Percentiles rank a stretch among this genome's conserved stretches.
Evolutionary conservation across 1,139 yeast species (phyloP).

Genomic region (Suhomyces panamericanus): DNA sequence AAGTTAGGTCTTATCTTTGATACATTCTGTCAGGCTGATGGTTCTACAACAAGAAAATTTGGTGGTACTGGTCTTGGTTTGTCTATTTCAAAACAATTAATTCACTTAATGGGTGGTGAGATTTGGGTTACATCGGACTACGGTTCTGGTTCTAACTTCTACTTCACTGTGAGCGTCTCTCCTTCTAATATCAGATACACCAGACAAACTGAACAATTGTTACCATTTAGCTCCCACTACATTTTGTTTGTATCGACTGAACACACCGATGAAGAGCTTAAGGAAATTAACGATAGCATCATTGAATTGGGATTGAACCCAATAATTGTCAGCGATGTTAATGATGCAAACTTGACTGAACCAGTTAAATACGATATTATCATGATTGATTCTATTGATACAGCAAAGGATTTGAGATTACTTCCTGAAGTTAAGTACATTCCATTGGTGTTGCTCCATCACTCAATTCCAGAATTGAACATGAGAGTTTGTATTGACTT

Average conservation of each 20-base stretch:
- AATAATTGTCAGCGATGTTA: constrained; percentile 50
- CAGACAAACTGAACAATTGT: constrained; percentile 65
- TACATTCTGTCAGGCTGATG: constrained; percentile 90
- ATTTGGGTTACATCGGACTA: constrained; percentile 84
- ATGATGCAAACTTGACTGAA: constrained; percentile 50
- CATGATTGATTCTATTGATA: constrained; percentile 75
- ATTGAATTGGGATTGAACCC: constrained; percentile 49
- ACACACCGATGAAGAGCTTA: constrained; percentile 53
- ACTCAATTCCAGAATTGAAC: constrained; percentile 74
- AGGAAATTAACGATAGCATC: constrained; percentile 44
- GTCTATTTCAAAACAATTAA: constrained; percentile 81
- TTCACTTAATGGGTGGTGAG: constrained; percentile 88
- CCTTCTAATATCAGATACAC: constrained; percentile 68
- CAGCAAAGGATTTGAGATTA: constrained; percentile 66
- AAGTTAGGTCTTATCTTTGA: constrained; percentile 82
- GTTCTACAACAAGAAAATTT: constrained; percentile 85
- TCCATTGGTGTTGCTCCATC: constrained; percentile 76
- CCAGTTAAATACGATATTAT: constrained; percentile 75
- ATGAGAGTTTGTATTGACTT: constrained; percentile 80
- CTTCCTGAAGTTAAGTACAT: constrained; percentile 77
- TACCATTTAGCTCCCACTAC: constrained; percentile 72
- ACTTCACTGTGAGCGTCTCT: constrained; percentile 74
- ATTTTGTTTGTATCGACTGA: constrained; percentile 69
- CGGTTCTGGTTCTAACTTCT: constrained; percentile 82
- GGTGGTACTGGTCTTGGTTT: constrained; percentile 85